Conservation (phyloP, 345 rosid genomes). For the Eucalyptus cloeziana region DNA sequence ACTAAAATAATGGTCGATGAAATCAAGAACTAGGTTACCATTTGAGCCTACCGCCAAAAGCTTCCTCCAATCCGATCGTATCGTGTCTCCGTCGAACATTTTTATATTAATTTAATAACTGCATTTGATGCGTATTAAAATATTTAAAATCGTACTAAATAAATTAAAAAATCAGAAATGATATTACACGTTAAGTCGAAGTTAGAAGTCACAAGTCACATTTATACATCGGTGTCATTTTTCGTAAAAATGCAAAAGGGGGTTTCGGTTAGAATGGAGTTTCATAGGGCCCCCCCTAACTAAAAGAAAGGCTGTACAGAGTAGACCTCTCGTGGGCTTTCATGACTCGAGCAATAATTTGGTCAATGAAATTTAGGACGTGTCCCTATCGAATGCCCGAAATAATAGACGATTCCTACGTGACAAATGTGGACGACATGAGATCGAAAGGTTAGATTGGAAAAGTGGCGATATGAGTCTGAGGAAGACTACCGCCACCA, state of each 20-base stretch:
- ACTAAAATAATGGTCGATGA: background rate
- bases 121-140: rapidly evolving
- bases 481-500: background rate
- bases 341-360: background rate
- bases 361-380: background rate
- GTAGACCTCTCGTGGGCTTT: background rate
- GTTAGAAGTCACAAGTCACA: rapidly evolving
- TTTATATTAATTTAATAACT: too few relatives aligned
- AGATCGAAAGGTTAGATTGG: background rate
- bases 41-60: background rate
- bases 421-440: background rate
- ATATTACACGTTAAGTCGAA: too few relatives aligned
- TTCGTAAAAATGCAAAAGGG: background rate
- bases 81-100: too few relatives aligned
- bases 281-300: background rate
- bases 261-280: background rate
- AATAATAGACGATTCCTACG: background rate
- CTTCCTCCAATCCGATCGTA: too few relatives aligned
- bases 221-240: rapidly evolving
- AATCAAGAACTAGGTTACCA: background rate
- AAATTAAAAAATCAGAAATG: rapidly evolving
- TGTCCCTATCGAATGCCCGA: background rate
- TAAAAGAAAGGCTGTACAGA: background rate
- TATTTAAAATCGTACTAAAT: rapidly evolving
- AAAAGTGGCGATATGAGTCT: background rate